Base-by-base conservation (phyloP, 2,329 filamentous ascomycete species). In the Fusarium camptoceras region DNA sequence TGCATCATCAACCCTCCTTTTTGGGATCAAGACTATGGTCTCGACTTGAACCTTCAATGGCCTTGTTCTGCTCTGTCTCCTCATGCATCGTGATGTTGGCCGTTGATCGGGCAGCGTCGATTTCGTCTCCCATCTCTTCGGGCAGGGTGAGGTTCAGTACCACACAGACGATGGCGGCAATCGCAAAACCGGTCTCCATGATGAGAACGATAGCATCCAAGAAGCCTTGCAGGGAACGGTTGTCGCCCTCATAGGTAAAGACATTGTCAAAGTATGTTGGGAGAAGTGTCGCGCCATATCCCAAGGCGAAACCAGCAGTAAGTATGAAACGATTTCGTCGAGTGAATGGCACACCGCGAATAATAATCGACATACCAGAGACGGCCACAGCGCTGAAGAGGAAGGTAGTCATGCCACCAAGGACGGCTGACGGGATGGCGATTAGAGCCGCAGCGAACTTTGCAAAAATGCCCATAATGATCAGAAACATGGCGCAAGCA, bases 391-490 rank as follows among this genome's bases (percentile, higher is more conserved):
- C 87, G 63, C 86, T 86, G 81, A 94, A 96, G 24, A 96, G 85
- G 79, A 96, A 96, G 0, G 92, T 94, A 0, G 93, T 91, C 90
- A 92, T 92, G 49, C 89, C 90, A 39, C 89, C 90, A 4, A 92
- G 84, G 3, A 91, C 89, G 1, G 88, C 77, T 4, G 84, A 80
- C 0, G 93, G 93, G 68, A 96, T 95, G 7, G 92, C 87, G 7
- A 93, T 91, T 6, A 96, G 87, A 1, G 92, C 87, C 2, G 93
- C 93, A 1, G 92, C 92, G 72, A 95, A 94, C 79, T 96, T 96
- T 71, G 92, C 88, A 73, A 95, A 94, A 65, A 96, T 83, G 18
- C 93, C 93, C 88, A 94, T 94, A 71, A 96, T 78, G 66, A 96
- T 80, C 14, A 96, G 86, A 83, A 94, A 94, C 74, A 92, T 84